Evolutionary conservation across 2,329 filamentous ascomycete species (phyloP).

Genomic region (Fragosphaeria purpurea): DNA sequence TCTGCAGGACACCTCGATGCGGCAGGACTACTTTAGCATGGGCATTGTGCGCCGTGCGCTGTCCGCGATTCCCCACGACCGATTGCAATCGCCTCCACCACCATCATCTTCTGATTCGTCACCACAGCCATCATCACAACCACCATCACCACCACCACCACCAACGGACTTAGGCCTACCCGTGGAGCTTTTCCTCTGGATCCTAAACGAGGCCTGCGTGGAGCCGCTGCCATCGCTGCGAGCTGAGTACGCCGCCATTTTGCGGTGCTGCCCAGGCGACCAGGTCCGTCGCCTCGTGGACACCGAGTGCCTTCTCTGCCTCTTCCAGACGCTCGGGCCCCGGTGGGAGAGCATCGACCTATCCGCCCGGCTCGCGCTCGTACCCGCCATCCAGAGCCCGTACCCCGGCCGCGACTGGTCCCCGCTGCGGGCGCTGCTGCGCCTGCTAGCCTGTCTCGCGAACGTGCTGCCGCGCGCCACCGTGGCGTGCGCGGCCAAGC

Average conservation of each 20-base stretch:
- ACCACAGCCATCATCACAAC: too few species aligned
- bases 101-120: too few species aligned
- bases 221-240: slow-evolving; percentile 45
- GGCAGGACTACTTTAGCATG: slow-evolving; percentile 50
- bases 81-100: too few species aligned
- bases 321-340: slow-evolving; percentile 53
- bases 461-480: slow-evolving; percentile 22
- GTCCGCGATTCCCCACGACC: slow-evolving; percentile 16
- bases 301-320: slow-evolving; percentile 31
- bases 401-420: slow-evolving; percentile 33
- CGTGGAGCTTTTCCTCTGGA: slow-evolving; percentile 57
- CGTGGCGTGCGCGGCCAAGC: slow-evolving; percentile 30
- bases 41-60: slow-evolving; percentile 51
- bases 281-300: slow-evolving; percentile 33
- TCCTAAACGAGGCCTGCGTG: slow-evolving; percentile 47
- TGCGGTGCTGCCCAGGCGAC: slow-evolving; percentile 26
- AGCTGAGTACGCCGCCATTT: slow-evolving; percentile 49
- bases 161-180: slow-evolving; percentile 31
- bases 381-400: slow-evolving; percentile 13
- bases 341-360: slow-evolving; percentile 30
- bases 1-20: slow-evolving; percentile 37
- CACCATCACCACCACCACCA: too few species aligned
- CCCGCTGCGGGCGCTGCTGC: slow-evolving; percentile 32
- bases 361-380: slow-evolving; percentile 11
- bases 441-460: slow-evolving; percentile 30